Evolutionary conservation across 306 rosid species (phyloP).

Genomic region (Cucumis hystrix): DNA sequence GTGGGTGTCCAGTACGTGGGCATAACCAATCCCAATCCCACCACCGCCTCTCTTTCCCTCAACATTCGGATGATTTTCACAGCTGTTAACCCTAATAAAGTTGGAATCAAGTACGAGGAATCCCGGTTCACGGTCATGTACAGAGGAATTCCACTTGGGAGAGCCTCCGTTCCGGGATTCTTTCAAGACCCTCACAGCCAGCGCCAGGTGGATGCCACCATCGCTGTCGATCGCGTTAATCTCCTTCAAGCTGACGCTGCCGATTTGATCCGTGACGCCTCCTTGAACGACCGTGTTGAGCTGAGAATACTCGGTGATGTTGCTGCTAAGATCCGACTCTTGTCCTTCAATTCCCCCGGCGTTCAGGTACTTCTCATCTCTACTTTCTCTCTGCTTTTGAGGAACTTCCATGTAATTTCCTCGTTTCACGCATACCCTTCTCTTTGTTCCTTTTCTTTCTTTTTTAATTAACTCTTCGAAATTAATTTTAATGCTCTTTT

Average conservation of each 20-base stretch:
- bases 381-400: background rate
- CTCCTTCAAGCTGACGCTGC: slow-evolving; percentile 81
- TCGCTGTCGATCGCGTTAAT: slow-evolving; percentile 69
- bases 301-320: slow-evolving; percentile 74
- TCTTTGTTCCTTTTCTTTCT: background rate
- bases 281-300: slow-evolving; percentile 81
- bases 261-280: slow-evolving; percentile 68
- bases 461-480: too few relatives aligned
- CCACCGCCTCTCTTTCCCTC: slow-evolving; percentile 61
- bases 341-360: slow-evolving; percentile 76
- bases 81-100: slow-evolving; percentile 83
- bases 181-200: slow-evolving; percentile 65
- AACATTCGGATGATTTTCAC: slow-evolving; percentile 59
- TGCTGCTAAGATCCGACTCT: slow-evolving; percentile 90
- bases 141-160: slow-evolving; percentile 74
- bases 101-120: slow-evolving; percentile 92
- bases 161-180: slow-evolving; percentile 76
- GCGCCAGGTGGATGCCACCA: slow-evolving; percentile 54
- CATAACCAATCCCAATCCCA: slow-evolving; percentile 27
- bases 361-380: slow-evolving; percentile 46
- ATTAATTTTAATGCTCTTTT: background rate
- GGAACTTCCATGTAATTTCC: background rate
- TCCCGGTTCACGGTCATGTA: slow-evolving; percentile 91
- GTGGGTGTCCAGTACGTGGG: slow-evolving; percentile 80
- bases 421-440: background rate